A percentile compares a stretch with the other conserved stretches of the same genome.
Conservation (phyloP, 768 basidiomycete genomes). For the Lactarius quietus region DNA sequence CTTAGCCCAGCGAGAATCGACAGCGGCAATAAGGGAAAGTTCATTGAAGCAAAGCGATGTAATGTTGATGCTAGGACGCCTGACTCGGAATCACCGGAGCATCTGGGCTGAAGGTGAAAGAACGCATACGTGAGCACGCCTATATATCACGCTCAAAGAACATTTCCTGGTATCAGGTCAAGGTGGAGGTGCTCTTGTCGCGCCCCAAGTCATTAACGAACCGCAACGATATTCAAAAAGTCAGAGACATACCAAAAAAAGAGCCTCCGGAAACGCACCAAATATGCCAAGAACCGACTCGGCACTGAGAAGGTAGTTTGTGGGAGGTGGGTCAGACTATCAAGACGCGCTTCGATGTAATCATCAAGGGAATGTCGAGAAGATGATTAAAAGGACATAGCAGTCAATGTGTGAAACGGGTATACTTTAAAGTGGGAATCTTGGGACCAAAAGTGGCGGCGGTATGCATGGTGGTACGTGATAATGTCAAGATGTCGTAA, state of each 20-base stretch:
- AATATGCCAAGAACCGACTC: slow-evolving; percentile 83
- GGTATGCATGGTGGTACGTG: slow-evolving; percentile 89
- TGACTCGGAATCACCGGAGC: slow-evolving; percentile 24
- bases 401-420: slow-evolving; percentile 2
- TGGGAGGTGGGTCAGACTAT: slow-evolving; percentile 39
- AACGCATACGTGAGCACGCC: slow-evolving; percentile 66
- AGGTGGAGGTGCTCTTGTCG: slow-evolving; percentile 84
- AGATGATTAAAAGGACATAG: background rate
- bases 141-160: slow-evolving; percentile 88
- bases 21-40: slow-evolving; percentile 29
- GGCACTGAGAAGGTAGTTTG: slow-evolving; percentile 56
- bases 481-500: slow-evolving; percentile 92
- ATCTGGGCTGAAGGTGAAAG: background rate
- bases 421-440: slow-evolving; percentile 84
- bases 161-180: slow-evolving; percentile 92
- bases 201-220: slow-evolving; percentile 45
- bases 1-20: slow-evolving; percentile 37
- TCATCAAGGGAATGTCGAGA: slow-evolving; percentile 67
- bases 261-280: slow-evolving; percentile 78
- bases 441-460: slow-evolving; percentile 83
- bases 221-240: too few relatives aligned
- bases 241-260: slow-evolving; percentile 75
- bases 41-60: slow-evolving; percentile 30
- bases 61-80: slow-evolving; percentile 25
- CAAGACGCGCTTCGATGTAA: slow-evolving; percentile 76